Conservation (phyloP, 495 filamentous ascomycete genomes). For the Penicillium canariense region DNA sequence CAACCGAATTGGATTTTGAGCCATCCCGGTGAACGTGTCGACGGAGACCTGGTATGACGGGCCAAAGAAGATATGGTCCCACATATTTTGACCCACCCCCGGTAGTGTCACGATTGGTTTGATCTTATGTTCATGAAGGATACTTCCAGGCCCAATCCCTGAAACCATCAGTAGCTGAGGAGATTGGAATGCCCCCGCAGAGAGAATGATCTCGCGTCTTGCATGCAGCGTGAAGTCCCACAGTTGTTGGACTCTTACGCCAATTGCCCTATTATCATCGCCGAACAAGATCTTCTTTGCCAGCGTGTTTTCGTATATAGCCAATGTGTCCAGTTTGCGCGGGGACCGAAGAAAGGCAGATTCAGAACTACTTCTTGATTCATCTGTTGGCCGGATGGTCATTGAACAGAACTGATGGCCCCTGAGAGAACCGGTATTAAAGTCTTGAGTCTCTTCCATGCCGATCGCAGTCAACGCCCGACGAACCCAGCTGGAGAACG, state of each 20-base stretch:
- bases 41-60: constrained; percentile 35
- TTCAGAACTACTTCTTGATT: constrained; percentile 39
- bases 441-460: constrained; percentile 25
- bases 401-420: constrained; percentile 37
- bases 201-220: constrained; percentile 17
- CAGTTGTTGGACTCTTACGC: constrained; percentile 14
- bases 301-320: constrained; percentile 18
- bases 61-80: constrained; percentile 19
- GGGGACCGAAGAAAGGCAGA: constrained; percentile 30
- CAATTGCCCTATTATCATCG: constrained; percentile 18
- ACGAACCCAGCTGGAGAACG: constrained; percentile 34
- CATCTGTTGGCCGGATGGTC: constrained; percentile 33
- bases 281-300: constrained; percentile 29
- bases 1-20: constrained; percentile 15
- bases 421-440: constrained; percentile 32
- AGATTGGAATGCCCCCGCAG: constrained; percentile 18
- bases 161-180: constrained; percentile 19
- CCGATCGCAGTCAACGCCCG: constrained; percentile 28
- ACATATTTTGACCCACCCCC: constrained; percentile 20
- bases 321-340: constrained; percentile 9
- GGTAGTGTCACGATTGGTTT: constrained; percentile 6
- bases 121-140: constrained; percentile 8
- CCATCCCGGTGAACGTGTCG: constrained; percentile 29
- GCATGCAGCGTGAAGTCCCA: constrained; percentile 13
- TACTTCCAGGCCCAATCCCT: constrained; percentile 6